A percentile compares a stretch with the other conserved stretches of the same genome.
Evolutionary conservation across 2,329 filamentous ascomycete species (phyloP).

Genomic region (Fusarium aywerte): DNA sequence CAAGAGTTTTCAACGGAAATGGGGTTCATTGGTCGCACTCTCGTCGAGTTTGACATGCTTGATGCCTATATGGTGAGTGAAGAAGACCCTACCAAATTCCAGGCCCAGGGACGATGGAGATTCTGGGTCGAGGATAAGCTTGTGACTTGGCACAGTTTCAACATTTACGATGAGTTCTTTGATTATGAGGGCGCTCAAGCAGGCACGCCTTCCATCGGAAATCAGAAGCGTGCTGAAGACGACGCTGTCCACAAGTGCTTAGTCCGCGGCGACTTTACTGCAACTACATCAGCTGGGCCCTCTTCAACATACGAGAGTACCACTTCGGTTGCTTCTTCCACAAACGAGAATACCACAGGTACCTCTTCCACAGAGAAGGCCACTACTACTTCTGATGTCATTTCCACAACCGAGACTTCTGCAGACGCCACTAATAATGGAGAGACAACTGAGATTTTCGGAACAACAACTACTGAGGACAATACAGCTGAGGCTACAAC

Average conservation of each 20-base stretch:
- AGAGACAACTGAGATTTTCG: not conserved
- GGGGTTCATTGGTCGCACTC: slow-evolving; percentile 22
- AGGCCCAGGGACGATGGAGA: slow-evolving; percentile 37
- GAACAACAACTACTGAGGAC: not conserved
- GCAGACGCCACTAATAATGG: not conserved
- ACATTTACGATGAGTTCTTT: too few species aligned
- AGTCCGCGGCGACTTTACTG: not conserved
- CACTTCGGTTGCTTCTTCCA: too few species aligned
- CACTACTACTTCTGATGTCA: not conserved
- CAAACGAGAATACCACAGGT: too few species aligned
- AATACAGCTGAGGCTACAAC: not conserved
- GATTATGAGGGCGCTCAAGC: too few species aligned
- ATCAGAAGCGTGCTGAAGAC: slow-evolving; percentile 18
- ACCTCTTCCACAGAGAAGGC: not conserved
- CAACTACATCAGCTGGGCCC: slow-evolving; percentile 1
- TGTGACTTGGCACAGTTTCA: slow-evolving; percentile 26
- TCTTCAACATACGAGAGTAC: too few species aligned
- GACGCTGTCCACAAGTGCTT: slow-evolving; percentile 14
- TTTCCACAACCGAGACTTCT: not conserved
- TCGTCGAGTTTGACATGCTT: slow-evolving; percentile 26
- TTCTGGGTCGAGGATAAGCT: slow-evolving; percentile 38
- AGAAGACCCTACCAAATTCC: not conserved
- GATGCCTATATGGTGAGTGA: slow-evolving; percentile 2
- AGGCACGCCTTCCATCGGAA: too few species aligned
- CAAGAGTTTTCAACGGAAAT: too few species aligned